Conservation (phyloP, 257 asterid genomes). For the Catharanthus roseus region DNA sequence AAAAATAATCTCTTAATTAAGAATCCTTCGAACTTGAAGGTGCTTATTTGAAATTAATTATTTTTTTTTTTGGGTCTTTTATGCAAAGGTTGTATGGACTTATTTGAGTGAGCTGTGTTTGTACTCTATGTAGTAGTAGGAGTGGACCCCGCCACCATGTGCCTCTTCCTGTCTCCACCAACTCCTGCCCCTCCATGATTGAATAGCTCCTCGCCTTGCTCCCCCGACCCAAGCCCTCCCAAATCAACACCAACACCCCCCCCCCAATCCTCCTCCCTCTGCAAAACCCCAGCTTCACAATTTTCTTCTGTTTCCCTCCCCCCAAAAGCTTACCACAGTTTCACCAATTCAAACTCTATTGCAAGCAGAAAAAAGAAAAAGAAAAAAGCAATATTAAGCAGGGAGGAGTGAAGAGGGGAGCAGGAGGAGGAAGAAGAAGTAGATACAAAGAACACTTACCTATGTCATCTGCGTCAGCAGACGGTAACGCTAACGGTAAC, state of each 20-base stretch:
- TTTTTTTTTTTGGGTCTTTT: no score
- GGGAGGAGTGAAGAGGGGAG: background rate
- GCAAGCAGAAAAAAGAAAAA: no score
- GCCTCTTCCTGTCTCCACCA: conserved; percentile 97
- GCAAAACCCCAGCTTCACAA: background rate
- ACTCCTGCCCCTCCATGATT: conserved; percentile 90
- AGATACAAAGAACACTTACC: background rate
- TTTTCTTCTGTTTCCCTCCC: background rate
- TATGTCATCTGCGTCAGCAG: conserved; percentile 24
- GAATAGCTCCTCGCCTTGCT: conserved; percentile 21
- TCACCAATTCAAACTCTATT: background rate
- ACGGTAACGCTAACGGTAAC: conserved; percentile 23
- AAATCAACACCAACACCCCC: background rate
- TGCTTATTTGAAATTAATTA: no score
- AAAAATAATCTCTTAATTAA: no score
- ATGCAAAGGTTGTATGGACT: background rate
- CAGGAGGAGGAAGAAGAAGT: background rate
- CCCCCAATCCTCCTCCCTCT: background rate
- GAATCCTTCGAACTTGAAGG: no score
- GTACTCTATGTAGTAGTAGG: conserved; percentile 17
- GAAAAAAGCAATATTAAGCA: no score
- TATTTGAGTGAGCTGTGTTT: conserved; percentile 11
- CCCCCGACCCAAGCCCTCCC: conserved; percentile 1
- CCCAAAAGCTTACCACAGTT: background rate
- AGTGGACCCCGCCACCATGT: conserved; percentile 91